phyloP scores from a whole-genome alignment of 345 rosid genomes.

The Atalantia buxifolia region DNA sequence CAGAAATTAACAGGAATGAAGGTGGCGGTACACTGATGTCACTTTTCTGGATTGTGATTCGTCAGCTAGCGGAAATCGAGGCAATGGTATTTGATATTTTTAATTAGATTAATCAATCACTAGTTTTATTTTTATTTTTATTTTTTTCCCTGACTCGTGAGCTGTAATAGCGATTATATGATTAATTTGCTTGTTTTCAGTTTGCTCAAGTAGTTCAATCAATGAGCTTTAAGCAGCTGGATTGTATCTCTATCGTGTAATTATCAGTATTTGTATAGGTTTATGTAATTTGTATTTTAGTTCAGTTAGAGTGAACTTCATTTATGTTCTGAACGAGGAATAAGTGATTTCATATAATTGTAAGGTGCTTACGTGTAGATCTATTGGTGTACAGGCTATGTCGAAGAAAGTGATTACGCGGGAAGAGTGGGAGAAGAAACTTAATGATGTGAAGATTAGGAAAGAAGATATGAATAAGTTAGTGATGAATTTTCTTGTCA shows the following conservation, averaged over 20 bases:
- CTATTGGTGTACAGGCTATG: slow-evolving; percentile 37
- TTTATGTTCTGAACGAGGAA: background rate
- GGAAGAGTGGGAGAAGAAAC: slow-evolving; percentile 95
- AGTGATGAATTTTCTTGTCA: slow-evolving; percentile 97
- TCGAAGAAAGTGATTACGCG: slow-evolving; percentile 70
- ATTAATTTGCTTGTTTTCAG: background rate
- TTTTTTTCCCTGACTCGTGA: background rate
- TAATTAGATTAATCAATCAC: background rate
- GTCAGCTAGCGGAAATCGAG: slow-evolving; percentile 55
- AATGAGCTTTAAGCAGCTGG: background rate
- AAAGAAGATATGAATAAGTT: slow-evolving; percentile 96
- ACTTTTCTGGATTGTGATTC: slow-evolving; percentile 49
- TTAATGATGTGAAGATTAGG: slow-evolving; percentile 75
- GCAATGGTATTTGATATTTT: slow-evolving; percentile 41
- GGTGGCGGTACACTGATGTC: slow-evolving; percentile 53
- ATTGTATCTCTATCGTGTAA: background rate
- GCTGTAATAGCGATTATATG: background rate
- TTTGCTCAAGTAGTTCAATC: background rate
- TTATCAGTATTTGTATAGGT: background rate
- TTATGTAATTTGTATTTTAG: background rate
- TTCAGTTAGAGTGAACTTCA: background rate
- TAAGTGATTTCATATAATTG: background rate
- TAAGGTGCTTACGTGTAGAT: background rate
- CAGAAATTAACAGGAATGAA: slow-evolving; percentile 34
- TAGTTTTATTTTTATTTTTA: too few species aligned